Base-by-base conservation (phyloP, 2,329 filamentous ascomycete species). In the Penicillium sp. region DNA sequence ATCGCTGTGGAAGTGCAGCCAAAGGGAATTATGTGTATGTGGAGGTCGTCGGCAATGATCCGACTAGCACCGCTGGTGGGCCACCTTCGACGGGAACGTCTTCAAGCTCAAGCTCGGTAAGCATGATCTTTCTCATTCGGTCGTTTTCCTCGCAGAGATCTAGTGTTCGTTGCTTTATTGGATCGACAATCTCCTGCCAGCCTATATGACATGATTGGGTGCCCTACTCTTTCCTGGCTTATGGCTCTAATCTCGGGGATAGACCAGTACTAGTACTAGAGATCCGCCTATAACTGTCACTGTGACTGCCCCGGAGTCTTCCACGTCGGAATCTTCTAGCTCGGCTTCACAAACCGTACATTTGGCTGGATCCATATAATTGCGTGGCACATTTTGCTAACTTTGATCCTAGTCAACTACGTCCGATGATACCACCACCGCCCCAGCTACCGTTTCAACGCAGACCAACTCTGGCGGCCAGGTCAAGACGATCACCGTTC, bases 1-100 rank as follows among this genome's bases (percentile, higher is more conserved):
- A 78, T 47, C 65, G 62, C 44, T 78, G 75, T 57, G 75, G 75
- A 43, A 72, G 64, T 58, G 54, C 61, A 10, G 49, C 64, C 14
- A 56, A 68, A 18, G 68, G 64, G 13, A 63, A 76, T 1, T 78
- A 62, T 51, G 74, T 63, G 35, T 78, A 78, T 55, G 65, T 75
- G 42, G 55, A 65, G 13, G 62, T 76, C 38, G 53, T 58, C 11
- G 60, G 60, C 34, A 62, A 65, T 29, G 59, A 61, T 14, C 60
- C 67, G 16, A 65, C 66, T 12, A 66, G 67, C 50, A 72, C 68
- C 9, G 63, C 61, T 12, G 53, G 54, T 30, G 60, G 50, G 8
- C 56, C 55, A 41, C 41, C 56, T 35, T 46, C 47, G 22, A 39
- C 13, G 12, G 46, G 52, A 10, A 50, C 54, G 10, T 36, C 58